Conservation (phyloP, 257 asterid genomes). For the Salvia splendens region DNA sequence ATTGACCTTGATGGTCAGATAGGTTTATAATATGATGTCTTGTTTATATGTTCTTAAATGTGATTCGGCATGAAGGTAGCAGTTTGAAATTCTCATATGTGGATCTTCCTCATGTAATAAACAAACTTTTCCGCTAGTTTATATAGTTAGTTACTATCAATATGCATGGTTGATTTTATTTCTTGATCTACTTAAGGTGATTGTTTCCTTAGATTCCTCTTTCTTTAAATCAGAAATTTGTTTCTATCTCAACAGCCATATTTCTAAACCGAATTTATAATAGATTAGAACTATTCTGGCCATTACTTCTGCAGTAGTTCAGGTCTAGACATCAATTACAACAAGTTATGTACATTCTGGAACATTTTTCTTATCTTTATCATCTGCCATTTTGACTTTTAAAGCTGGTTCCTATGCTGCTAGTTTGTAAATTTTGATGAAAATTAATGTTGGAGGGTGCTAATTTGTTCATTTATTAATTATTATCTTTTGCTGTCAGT, state of each 20-base stretch:
- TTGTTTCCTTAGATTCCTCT: background rate
- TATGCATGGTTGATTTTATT: slow-evolving; percentile 8
- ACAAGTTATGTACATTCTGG: background rate
- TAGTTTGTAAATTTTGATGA: background rate
- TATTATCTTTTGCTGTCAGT: slow-evolving; percentile 54
- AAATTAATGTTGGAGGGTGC: background rate
- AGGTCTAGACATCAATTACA: background rate
- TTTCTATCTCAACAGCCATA: background rate
- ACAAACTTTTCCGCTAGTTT: background rate
- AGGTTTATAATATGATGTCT: background rate
- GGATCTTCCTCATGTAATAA: background rate
- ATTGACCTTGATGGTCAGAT: background rate
- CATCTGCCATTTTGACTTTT: background rate
- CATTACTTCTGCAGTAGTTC: background rate
- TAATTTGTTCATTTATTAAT: background rate
- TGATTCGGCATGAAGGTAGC: slow-evolving; percentile 7
- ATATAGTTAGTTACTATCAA: background rate
- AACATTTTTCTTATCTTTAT: slow-evolving; percentile 6
- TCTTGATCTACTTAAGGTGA: background rate
- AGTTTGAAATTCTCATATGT: background rate
- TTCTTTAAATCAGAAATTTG: background rate
- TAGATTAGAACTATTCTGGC: background rate
- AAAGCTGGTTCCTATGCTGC: background rate
- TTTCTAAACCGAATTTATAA: background rate
- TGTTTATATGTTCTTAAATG: background rate